A percentile compares a stretch with the other conserved stretches of the same genome.
Evolutionary conservation across 1,284 basidiomycete species (phyloP).

Genomic region (Coniferiporia weirii): DNA sequence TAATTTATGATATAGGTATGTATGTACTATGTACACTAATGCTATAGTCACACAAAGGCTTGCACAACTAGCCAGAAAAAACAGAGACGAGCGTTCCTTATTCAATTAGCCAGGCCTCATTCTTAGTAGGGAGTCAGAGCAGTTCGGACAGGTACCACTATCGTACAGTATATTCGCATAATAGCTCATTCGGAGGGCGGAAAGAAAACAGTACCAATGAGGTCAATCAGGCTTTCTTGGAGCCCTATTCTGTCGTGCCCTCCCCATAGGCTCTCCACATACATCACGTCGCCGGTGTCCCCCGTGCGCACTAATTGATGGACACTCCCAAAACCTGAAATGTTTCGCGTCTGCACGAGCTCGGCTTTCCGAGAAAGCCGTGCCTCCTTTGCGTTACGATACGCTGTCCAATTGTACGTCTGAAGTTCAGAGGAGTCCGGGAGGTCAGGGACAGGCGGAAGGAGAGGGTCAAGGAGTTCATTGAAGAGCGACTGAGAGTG

Average conservation of each 20-base stretch:
- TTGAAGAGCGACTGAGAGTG: constrained; percentile 77
- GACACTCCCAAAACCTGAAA: constrained; percentile 55
- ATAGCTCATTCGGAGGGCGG: not conserved
- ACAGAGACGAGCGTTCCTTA: too few species aligned
- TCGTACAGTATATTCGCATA: too few species aligned
- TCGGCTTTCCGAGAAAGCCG: constrained; percentile 29
- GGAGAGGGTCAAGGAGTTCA: constrained; percentile 55
- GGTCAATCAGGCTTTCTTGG: constrained; percentile 69
- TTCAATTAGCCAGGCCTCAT: too few species aligned
- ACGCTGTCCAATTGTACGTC: constrained; percentile 11
- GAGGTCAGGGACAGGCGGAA: constrained; percentile 45
- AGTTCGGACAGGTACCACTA: too few species aligned
- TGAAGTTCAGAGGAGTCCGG: constrained; percentile 28
- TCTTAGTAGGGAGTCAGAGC: too few species aligned
- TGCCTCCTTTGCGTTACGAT: constrained; percentile 30
- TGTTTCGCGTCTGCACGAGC: constrained; percentile 41
- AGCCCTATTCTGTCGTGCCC: constrained; percentile 61
- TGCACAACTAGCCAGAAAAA: too few species aligned
- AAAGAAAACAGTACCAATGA: constrained; percentile 34
- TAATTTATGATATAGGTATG: too few species aligned
- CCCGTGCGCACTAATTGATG: constrained; percentile 41
- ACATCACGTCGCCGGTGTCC: constrained; percentile 42
- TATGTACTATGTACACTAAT: too few species aligned
- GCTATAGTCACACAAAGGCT: too few species aligned
- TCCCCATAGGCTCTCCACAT: constrained; percentile 59